Base-by-base conservation (phyloP, 2,329 filamentous ascomycete species). In the Chrysosporium keratinophilum region DNA sequence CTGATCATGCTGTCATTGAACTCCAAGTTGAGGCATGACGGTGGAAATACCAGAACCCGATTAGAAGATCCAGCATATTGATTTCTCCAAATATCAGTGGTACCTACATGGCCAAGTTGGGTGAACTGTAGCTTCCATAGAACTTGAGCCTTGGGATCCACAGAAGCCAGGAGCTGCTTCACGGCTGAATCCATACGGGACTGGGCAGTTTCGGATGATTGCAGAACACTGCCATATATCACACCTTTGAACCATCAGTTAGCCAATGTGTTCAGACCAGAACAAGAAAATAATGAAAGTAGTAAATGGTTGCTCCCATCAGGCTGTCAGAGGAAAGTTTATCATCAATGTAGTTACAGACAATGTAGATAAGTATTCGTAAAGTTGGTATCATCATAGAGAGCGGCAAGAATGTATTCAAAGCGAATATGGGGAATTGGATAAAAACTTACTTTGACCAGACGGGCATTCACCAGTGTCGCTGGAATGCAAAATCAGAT, bases 281-380 rank as follows among this genome's bases (percentile, higher is more conserved):
- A 33, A 4, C n/a, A n/a, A 37, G 7, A 37, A 57, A 56, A 52
- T 17, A 58, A 40, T 31, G 48, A 31, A 42, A 50, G 56, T 56
- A 60, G 46, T 57, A 54, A 63, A 57, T 42, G 14, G 17, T 23
- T 54, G 67, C 69, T 75, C 72, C 75, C 43, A 81, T 94, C 88
- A 95, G 88, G 37, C 84, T 88, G 83, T 91, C 84, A 91, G 85
- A 89, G 82, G 80, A 79, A 77, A 77, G 58, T 69, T 77, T 79
- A 79, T 93, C 89, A 83, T 94, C 90, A 95, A 85, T 79, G 78
- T 71, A 75, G 74, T 85, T 95, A 69, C 91, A 90, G 91, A 87
- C 89, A 97, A 97, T 96, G 91, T 97, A 96, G 91, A 96, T 97
- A 97, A 97, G 90, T 90, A 88, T 93, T 94, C 79, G 72, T 77